A percentile compares a stretch with the other conserved stretches of the same genome.
Conservation (phyloP, 225 moss, liverwort and hornwort species). For the Physcomitrellopsis africana region DNA sequence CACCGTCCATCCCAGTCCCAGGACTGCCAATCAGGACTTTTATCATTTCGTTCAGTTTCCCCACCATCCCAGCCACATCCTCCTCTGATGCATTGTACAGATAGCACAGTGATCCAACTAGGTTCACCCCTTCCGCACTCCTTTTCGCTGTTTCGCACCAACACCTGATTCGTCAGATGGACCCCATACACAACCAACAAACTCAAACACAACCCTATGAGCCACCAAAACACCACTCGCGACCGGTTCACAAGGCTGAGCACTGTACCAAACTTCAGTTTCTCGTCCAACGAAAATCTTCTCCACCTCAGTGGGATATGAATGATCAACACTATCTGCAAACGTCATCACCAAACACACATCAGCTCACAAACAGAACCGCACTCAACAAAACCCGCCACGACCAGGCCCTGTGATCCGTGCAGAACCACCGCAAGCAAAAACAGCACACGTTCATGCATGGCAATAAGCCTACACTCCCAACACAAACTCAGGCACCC, state of each 20-base stretch:
- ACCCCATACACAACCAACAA: constrained; percentile 15
- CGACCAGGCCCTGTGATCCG: constrained; percentile 15
- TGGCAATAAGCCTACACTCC: background rate
- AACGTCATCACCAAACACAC: constrained; percentile 18
- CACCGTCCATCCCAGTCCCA: constrained; percentile 47
- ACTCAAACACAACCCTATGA: constrained; percentile 21
- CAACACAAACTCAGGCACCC: background rate
- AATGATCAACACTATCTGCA: constrained; percentile 93
- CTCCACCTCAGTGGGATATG: constrained; percentile 87
- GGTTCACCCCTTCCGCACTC: constrained; percentile 73
- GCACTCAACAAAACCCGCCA: constrained; percentile 9
- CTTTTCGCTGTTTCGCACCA: constrained; percentile 68
- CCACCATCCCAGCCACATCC: constrained; percentile 84
- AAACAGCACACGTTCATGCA: background rate
- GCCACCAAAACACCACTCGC: constrained; percentile 28
- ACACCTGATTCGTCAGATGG: constrained; percentile 30
- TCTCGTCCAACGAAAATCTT: constrained; percentile 83
- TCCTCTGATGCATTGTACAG: constrained; percentile 91
- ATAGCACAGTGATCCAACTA: constrained; percentile 86
- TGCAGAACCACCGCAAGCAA: background rate
- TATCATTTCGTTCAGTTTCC: constrained; percentile 81
- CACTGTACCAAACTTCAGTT: constrained; percentile 59
- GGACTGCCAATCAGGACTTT: constrained; percentile 59
- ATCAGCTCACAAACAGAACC: constrained; percentile 23
- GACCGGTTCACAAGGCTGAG: constrained; percentile 22